Evolutionary conservation across 305 asterid species (phyloP).

Genomic region (Rubia tinctorum): DNA sequence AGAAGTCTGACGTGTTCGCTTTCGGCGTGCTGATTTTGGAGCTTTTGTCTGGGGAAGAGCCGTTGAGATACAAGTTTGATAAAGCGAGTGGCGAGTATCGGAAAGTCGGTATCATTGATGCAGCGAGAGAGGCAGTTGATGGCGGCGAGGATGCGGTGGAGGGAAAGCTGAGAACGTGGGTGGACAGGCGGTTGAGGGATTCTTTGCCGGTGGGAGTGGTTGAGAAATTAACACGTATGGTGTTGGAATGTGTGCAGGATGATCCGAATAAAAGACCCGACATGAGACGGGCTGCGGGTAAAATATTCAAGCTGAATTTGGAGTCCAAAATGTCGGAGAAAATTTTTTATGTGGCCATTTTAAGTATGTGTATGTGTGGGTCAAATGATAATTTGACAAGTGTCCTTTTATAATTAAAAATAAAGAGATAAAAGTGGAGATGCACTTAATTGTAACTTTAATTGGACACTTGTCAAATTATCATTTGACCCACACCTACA

Average conservation of each 20-base stretch:
- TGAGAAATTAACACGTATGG: conserved; percentile 62
- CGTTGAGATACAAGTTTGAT: conserved; percentile 52
- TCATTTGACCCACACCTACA: too few species aligned
- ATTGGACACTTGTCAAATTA: too few species aligned
- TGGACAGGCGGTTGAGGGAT: conserved; percentile 71
- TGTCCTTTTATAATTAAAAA: too few species aligned
- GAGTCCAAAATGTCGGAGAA: conserved; percentile 52
- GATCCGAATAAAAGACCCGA: conserved; percentile 77
- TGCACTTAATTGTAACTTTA: too few species aligned
- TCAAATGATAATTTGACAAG: too few species aligned
- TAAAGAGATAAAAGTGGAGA: too few species aligned
- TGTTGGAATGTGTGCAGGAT: conserved; percentile 69
- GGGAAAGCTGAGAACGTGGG: conserved; percentile 78
- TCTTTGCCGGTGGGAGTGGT: conserved; percentile 88
- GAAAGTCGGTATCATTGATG: conserved; percentile 46
- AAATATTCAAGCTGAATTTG: conserved; percentile 76
- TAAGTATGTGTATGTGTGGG: too few species aligned
- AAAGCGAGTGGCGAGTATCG: conserved; percentile 42
- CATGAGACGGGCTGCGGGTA: conserved; percentile 90
- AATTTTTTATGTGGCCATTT: too few species aligned
- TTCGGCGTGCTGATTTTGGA: conserved; percentile 90
- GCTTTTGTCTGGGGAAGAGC: conserved; percentile 79
- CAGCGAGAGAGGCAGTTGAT: conserved; percentile 39
- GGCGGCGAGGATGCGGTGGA: conserved; percentile 38
- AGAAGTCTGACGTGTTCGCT: conserved; percentile 84